Percentiles rank a stretch among this genome's conserved stretches.
phyloP scores from a whole-genome alignment of 352 stramenopile genomes.

The Elongisporangium senticosum region DNA sequence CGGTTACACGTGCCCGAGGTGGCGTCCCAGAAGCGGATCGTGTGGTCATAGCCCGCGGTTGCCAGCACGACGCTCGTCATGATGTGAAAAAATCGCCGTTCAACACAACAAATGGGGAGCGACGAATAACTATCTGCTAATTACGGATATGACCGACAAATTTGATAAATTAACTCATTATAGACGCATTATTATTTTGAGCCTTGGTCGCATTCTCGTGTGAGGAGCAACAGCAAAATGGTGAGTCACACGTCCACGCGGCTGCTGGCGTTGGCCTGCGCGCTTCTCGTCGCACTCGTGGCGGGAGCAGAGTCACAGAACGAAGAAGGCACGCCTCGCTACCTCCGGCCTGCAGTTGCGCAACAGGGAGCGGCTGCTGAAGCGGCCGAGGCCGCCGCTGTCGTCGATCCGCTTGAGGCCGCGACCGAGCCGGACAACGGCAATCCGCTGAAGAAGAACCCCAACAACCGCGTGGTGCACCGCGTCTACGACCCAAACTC shows the following conservation, averaged over 20 bases:
- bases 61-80: conserved; percentile 94
- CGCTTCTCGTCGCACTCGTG: neutral
- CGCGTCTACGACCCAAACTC: conserved; percentile 61
- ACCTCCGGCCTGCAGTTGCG: neutral
- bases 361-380: neutral
- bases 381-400: neutral
- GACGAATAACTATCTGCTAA: neutral
- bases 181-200: neutral
- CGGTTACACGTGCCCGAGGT: conserved; percentile 93
- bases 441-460: conserved; percentile 22
- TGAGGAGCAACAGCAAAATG: neutral
- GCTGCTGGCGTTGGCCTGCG: neutral
- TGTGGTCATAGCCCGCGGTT: conserved; percentile 97
- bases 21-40: conserved; percentile 98
- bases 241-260: neutral
- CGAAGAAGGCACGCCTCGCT: neutral
- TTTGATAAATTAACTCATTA: neutral
- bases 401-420: neutral
- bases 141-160: neutral
- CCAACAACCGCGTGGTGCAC: conserved; percentile 21
- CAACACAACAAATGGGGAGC: neutral
- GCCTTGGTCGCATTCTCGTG: neutral
- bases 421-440: conserved; percentile 11
- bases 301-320: neutral
- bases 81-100: conserved; percentile 6